Base-by-base conservation (phyloP, 1,284 basidiomycete species). In the Irpex lacteus region DNA sequence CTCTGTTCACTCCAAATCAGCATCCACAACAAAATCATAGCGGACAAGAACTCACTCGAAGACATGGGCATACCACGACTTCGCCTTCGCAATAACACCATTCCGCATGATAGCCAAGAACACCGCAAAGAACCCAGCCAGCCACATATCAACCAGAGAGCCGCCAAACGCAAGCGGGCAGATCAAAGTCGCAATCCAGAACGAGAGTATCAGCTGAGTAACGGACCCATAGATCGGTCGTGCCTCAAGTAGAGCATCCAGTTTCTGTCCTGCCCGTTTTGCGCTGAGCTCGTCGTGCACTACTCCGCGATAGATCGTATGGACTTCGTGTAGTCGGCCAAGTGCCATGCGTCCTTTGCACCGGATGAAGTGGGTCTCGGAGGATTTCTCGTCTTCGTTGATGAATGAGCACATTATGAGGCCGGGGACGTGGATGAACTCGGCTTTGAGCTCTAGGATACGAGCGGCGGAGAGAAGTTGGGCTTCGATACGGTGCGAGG, bases 251-350 rank as follows among this genome's bases (percentile, higher is more conserved):
- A 90, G 68, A 3, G 76, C 74, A n/a, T 81, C 74, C 3, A 90
- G 78, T 63, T 77, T 72, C 50, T 73, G 73, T 4, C 86, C 84
- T 3, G 91, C 94, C 63, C 85, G 82, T 65, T 83, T 86, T 15
- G 93, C 93, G 63, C 90, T 89, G 68, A 92, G 85, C 75, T 95
- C 90, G 73, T 95, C 92, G 73, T 94, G 93, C 9, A 95, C 86
- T 50, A 95, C 93, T 8, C 81, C 75, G 52, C 91, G 86, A 73
- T 95, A 95, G 67, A 94, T 83, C 44, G 82, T 70, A 72, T 94
- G 92, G 0, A 92, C 87, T 63, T 87, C 84, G 74, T 94, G 91
- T 9, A 95, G 82, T 64, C 85, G 85, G 19, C 91, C 91, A 5
- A 95, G 84, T 49, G 89, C 84, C 53, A 95, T 86, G 53, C 88